phyloP scores from a whole-genome alignment of 352 stramenopile genomes.

The Phytopythium aichiense region DNA sequence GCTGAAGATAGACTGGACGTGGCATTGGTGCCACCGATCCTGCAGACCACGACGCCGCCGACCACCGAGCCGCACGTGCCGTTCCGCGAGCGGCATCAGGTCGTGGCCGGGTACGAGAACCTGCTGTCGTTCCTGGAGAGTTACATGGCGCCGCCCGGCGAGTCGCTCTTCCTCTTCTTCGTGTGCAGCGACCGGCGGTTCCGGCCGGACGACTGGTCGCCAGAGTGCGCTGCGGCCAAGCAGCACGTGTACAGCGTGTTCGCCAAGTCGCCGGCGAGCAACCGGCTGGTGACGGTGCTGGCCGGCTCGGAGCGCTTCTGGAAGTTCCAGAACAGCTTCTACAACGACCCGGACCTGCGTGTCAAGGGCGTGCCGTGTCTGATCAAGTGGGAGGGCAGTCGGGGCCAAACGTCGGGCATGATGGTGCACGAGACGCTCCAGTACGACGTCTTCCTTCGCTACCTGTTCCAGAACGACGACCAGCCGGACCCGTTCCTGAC shows the following conservation, averaged over 20 bases:
- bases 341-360: constrained; percentile 33
- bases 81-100: constrained; percentile 32
- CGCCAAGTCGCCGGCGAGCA: constrained; percentile 38
- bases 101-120: constrained; percentile 42
- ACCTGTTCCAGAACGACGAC: constrained; percentile 38
- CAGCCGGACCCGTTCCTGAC: constrained; percentile 21
- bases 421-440: constrained; percentile 31
- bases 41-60: not conserved
- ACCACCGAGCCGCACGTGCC: constrained; percentile 7
- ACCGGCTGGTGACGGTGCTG: constrained; percentile 56
- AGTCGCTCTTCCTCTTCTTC: constrained; percentile 66
- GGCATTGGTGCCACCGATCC: not conserved
- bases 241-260: constrained; percentile 60
- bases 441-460: constrained; percentile 39
- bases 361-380: constrained; percentile 37
- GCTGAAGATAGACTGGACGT: not conserved
- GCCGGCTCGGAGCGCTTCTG: constrained; percentile 42
- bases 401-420: constrained; percentile 31
- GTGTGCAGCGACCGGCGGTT: constrained; percentile 61
- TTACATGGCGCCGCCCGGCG: constrained; percentile 31
- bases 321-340: constrained; percentile 40
- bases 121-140: constrained; percentile 46
- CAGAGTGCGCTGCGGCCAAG: constrained; percentile 36
- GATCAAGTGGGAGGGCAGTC: constrained; percentile 34
- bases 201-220: constrained; percentile 46